Base-by-base conservation (phyloP, 352 stramenopile genomes). In the Pythium pectinolyticum region DNA sequence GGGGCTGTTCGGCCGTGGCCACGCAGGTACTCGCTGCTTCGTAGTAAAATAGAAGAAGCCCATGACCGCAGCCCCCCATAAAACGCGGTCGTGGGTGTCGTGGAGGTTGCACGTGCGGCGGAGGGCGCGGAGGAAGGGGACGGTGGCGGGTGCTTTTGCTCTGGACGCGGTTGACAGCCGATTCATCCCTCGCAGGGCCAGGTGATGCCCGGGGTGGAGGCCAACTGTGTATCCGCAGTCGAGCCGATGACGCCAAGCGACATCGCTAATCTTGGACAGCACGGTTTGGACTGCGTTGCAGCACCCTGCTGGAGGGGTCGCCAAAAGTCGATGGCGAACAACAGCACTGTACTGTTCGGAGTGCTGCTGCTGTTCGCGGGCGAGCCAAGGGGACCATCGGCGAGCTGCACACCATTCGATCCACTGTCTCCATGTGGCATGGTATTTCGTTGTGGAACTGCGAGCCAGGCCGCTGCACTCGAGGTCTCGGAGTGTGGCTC, bases 231-330 rank as follows among this genome's bases (percentile, higher is more conserved):
- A 66, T 12, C 66, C 69, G 10, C 19, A 22, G 17, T 67, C 14
- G 24, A 53, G 20, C 2, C 43, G 25, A 73, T 73, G 61, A 72
- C 66, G 61, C 62, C 70, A 77, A 28, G 61, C 24, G 6, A 76
- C 27, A 11, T 57, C 40, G 22, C 65, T 64, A 35, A 74, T 57
- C 30, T 74, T 73, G 61, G 55, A 66, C 48, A 63, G 34, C 22
- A 73, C 71, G 69, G 69, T 73, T 7, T 39, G 19, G 39, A 57
- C 14, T 0, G 60, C 60, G 27, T 68, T 76, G n/a, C n/a, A 14
- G 5, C 22, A n/a, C 7, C 40, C 8, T 5, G 14, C 6, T 5
- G 51, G 51, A 5, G 34, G 24, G n/a, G 19, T 19, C 27, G n/a
- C 53, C 37, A 61, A 12, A 32, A 48, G 32, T 48, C 17, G 9